Evolutionary conservation across 75 land plant species (phyloP), one percentile per base, ranked within the genome.

Genomic region (Azolla pinnata): DNA sequence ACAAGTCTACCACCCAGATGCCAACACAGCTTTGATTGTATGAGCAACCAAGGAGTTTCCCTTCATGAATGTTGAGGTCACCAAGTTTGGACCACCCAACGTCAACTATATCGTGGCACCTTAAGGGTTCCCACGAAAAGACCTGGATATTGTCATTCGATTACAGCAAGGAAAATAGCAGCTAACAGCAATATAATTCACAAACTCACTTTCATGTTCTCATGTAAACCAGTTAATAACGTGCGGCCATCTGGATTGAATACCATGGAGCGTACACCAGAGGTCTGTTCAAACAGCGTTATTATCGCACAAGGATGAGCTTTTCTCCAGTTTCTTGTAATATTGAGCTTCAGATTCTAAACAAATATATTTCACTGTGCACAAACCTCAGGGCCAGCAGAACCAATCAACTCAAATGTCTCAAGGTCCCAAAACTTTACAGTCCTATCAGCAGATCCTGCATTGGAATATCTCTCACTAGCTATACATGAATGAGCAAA

Each of bases 221-320:
- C 86, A 64, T 86, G 81, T 75, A 83, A 71, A 63, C 85, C 97
- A 71, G 80, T 79, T 31, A 90, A 66, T 3, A 90, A 38, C 4
- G 97, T 90, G 61, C 79, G 78, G 4, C 97, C 97, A 81, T 90
- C 97, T 35, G 87, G 90, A 73, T 85, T 84, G 48, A 90, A 90
- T 32, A 75, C 61, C 79, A 86, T 72, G 27, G 87, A 74, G 29
- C 97, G 84, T 44, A 86, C 87, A 50, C 85, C 90, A 67, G 75
- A 57, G 45, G 82, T 51, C 97, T 90, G 71, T 16, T 57, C 4
- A n/a, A n/a, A n/a, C n/a, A n/a, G n/a, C n/a, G n/a, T n/a, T n/a
- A n/a, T n/a, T n/a, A n/a, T n/a, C n/a, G n/a, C n/a, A n/a, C n/a
- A n/a, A n/a, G n/a, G n/a, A n/a, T n/a, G n/a, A n/a, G n/a, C n/a